These are phyloP conservation scores for Maudiozyma saulgeensis DNA, from an alignment of 805 yeast species.

Conservation along the genomic window DNA sequence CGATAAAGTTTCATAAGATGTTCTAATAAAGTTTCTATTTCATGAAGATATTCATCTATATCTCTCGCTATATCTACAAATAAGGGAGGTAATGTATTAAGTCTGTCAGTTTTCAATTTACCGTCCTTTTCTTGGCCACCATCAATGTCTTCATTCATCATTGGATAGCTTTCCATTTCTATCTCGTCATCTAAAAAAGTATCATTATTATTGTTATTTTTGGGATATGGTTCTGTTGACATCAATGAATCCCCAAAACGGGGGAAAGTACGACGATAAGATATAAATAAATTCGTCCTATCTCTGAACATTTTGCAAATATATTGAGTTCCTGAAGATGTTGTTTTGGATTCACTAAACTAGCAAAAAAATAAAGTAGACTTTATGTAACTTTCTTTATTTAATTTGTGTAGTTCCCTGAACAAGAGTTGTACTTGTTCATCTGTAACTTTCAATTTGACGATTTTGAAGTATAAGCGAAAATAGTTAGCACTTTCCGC, in stretches of 20 bases:
- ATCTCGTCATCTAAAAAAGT: conserved; percentile 22
- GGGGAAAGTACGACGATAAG: conserved; percentile 84
- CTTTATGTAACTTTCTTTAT: too few species aligned
- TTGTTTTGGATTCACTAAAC: too few species aligned
- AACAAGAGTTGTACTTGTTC: too few species aligned
- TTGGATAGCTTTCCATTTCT: conserved; percentile 22
- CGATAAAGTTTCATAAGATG: conserved; percentile 63
- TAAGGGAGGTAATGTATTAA: conserved; percentile 65
- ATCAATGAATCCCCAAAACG: conserved; percentile 38
- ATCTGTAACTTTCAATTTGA: too few species aligned
- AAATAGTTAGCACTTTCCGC: neutral
- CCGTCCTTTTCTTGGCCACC: conserved; percentile 21
- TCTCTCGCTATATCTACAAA: conserved; percentile 66
- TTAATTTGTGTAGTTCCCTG: too few species aligned
- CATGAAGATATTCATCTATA: conserved; percentile 51
- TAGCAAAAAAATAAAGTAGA: too few species aligned
- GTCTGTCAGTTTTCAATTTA: conserved; percentile 29
- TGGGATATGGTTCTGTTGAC: conserved; percentile 8
- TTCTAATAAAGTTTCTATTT: conserved; percentile 45
- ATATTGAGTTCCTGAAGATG: neutral
- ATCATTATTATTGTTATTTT: neutral
- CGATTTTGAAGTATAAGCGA: neutral
- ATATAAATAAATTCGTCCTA: conserved; percentile 81
- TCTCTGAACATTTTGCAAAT: conserved; percentile 66
- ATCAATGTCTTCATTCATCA: conserved; percentile 16